phyloP scores from a whole-genome alignment of 257 asterid species.

The Nicotiana attenuata region DNA sequence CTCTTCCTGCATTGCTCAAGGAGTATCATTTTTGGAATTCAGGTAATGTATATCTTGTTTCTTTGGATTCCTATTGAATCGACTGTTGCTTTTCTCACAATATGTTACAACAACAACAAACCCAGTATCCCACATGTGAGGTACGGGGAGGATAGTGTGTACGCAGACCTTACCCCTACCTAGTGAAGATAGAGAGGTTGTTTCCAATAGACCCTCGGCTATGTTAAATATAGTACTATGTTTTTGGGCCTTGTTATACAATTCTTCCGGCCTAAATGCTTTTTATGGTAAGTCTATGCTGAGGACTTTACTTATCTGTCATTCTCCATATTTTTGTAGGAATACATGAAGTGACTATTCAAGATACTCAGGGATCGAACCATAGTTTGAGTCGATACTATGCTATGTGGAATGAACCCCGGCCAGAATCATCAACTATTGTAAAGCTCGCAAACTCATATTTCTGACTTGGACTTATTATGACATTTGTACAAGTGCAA shows the following conservation, averaged over 20 bases:
- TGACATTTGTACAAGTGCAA: background rate
- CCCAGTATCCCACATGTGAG: no score
- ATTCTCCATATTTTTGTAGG: constrained; percentile 29
- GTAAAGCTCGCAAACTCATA: constrained; percentile 29
- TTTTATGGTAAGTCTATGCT: background rate
- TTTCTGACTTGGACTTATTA: background rate
- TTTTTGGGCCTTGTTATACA: background rate
- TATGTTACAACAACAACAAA: no score
- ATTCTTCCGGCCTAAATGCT: background rate
- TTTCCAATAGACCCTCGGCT: background rate
- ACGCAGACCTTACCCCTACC: no score
- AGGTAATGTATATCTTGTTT: constrained; percentile 28
- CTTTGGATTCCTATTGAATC: background rate
- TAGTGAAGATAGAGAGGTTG: no score
- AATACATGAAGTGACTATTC: constrained; percentile 59
- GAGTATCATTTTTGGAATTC: constrained; percentile 80
- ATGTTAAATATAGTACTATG: background rate
- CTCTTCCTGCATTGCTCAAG: constrained; percentile 70
- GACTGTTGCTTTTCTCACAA: background rate
- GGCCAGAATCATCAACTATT: constrained; percentile 77
- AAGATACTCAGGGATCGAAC: constrained; percentile 48
- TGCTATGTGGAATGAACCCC: constrained; percentile 81
- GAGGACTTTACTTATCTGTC: background rate
- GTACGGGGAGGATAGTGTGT: no score
- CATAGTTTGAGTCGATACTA: constrained; percentile 67